phyloP scores from a whole-genome alignment of 306 rosid genomes.

The Trifolium fragiferum region DNA sequence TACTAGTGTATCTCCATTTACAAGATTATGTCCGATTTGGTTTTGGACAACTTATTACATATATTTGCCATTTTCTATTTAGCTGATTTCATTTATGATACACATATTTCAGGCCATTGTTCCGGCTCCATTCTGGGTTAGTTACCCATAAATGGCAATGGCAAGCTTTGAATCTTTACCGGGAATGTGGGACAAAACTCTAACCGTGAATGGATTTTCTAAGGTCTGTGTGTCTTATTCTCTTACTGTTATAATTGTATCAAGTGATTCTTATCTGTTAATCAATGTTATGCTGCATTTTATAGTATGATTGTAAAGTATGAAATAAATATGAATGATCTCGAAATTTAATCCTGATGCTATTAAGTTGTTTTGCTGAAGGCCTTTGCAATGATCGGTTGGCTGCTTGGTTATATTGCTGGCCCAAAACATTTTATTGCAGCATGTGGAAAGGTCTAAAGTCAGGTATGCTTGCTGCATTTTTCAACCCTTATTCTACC shows the following conservation, averaged over 20 bases:
- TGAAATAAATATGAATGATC: slow-evolving; percentile 1
- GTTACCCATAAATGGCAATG: no score
- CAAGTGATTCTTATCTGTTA: no score
- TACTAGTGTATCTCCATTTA: slow-evolving; percentile 16
- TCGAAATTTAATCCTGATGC: slow-evolving; percentile 41
- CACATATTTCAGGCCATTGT: no score
- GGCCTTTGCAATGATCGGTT: slow-evolving; percentile 99
- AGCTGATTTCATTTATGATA: no score
- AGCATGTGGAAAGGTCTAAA: slow-evolving; percentile 87
- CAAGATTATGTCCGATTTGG: not conserved
- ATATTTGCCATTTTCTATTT: not conserved
- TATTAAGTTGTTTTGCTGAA: slow-evolving; percentile 44
- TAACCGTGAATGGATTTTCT: no score
- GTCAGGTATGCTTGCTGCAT: slow-evolving; percentile 69
- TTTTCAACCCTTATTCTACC: no score
- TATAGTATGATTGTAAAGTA: slow-evolving; percentile 9
- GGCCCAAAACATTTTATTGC: slow-evolving; percentile 90
- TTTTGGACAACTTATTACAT: slow-evolving; percentile 16
- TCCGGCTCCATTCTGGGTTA: no score
- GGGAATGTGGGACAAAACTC: no score
- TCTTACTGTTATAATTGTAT: no score
- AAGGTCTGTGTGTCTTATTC: no score
- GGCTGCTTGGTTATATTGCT: slow-evolving; percentile 96
- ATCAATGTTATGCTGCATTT: no score
- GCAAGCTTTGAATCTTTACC: no score